Evolutionary conservation across 441 rosid species (phyloP), one percentile per base, ranked within the genome.

Genomic region (Jatropha podagrica): DNA sequence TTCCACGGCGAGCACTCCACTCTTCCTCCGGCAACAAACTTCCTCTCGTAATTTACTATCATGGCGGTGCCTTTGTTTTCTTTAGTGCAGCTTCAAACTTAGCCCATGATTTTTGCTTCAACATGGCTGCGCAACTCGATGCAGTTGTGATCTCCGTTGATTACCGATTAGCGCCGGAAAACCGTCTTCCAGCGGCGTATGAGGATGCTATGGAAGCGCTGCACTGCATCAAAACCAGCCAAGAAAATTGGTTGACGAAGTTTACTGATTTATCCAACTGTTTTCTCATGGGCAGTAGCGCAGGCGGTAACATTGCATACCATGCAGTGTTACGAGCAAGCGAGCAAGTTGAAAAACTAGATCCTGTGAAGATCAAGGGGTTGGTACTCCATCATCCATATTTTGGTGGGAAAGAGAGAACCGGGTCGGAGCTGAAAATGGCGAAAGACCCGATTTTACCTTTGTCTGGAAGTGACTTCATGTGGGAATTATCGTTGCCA

Each of bases 311-410:
- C 46, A 70, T 70, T 2, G 79, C 79, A 1, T 70, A 69, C 41
- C 63, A 42, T n/a, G 48, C 61, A 6, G 60, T 40, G 4, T 27
- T 68, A 37, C 40, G 68, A n/a, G 79, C 26, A 0, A 40, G 27
- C 6, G 27, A 52, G 17, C 51, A 10, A 23, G 56, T 42, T 54
- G 17, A 23, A 3, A 17, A 60, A 18, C 59, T 74, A 8, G 13
- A n/a, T 6, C 78, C 73, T 0, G 11, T 58, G 46, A 75, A 52
- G 60, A 48, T 75, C 38, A 67, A 60, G 8, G 73, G 76, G 3
- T 49, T 85, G 82, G 79, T 87, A 51, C 58, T 86, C 68, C 85
- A 84, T 55, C 85, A 84, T n/a, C 82, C 89, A 4, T 87, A 78
- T 78, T 87, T 87, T 76, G 89, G 91, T 5, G 90, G 88, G n/a